Percentiles rank a stretch among this genome's conserved stretches.
These are phyloP conservation scores for Fraxinus baroniana DNA, from an alignment of 305 asterid genomes.

Conservation along the genomic window DNA sequence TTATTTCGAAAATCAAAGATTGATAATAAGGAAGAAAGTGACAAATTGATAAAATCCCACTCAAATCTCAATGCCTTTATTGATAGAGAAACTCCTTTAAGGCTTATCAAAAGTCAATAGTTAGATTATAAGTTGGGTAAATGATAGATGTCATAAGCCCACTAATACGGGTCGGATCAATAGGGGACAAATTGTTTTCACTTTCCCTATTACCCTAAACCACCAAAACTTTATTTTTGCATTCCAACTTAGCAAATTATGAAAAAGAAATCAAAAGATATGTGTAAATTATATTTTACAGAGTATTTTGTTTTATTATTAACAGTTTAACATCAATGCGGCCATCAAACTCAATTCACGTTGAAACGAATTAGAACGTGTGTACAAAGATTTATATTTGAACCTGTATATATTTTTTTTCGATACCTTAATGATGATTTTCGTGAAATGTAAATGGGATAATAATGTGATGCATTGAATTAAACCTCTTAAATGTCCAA, in stretches of 20 bases:
- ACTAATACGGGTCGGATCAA: conserved; percentile 1
- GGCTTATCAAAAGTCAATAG: background rate
- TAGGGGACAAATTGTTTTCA: background rate
- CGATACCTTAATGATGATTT: background rate
- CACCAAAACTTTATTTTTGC: background rate
- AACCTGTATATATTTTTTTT: no score
- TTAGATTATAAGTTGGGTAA: background rate
- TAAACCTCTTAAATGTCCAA: background rate
- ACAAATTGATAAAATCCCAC: background rate
- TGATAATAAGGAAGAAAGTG: background rate
- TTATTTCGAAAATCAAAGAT: background rate
- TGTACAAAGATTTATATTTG: background rate
- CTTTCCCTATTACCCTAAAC: background rate
- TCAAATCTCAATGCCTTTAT: background rate
- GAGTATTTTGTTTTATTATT: background rate
- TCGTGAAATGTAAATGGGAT: background rate
- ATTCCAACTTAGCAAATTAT: background rate
- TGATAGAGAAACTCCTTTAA: background rate
- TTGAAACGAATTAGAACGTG: no score
- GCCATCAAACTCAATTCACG: no score
- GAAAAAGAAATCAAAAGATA: background rate
- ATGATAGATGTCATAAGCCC: background rate
- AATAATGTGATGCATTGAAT: background rate
- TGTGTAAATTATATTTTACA: no score
- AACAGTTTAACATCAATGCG: background rate